Evolutionary conservation across 148 eudicot species (phyloP).

Genomic region (Vaccinium macrocarpon): DNA sequence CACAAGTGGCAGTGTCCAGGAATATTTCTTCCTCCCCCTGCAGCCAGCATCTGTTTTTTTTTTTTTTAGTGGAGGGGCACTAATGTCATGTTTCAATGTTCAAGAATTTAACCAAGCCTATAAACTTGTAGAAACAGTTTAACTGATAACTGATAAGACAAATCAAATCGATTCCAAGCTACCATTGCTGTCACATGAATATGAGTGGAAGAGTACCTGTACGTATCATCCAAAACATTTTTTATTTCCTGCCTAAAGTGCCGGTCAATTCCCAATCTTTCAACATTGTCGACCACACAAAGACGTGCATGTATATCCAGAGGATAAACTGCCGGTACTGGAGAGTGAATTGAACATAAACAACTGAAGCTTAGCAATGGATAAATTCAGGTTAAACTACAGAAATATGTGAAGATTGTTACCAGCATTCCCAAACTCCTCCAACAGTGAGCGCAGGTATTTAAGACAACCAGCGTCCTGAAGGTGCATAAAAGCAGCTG

Average conservation of each 20-base stretch:
- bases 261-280: constrained; percentile 44
- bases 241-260: constrained; percentile 43
- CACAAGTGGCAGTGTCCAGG: constrained; percentile 58
- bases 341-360: constrained; percentile 6
- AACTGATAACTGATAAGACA: background rate
- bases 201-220: constrained; percentile 34
- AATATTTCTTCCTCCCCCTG: constrained; percentile 67
- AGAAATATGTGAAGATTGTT: background rate
- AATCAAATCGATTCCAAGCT: background rate
- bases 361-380: background rate
- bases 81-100: no score
- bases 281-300: constrained; percentile 41
- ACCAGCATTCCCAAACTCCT: constrained; percentile 83
- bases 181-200: background rate
- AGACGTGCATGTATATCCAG: constrained; percentile 35
- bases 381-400: background rate
- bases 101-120: no score
- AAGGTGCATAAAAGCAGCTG: constrained; percentile 59
- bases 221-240: constrained; percentile 44
- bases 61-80: background rate
- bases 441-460: constrained; percentile 55
- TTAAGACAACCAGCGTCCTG: constrained; percentile 53
- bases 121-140: no score
- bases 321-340: constrained; percentile 58
- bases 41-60: constrained; percentile 58